A percentile compares a stretch with the other conserved stretches of the same genome.
Conservation (phyloP, 257 asterid genomes). For the Rehmannia glutinosa region DNA sequence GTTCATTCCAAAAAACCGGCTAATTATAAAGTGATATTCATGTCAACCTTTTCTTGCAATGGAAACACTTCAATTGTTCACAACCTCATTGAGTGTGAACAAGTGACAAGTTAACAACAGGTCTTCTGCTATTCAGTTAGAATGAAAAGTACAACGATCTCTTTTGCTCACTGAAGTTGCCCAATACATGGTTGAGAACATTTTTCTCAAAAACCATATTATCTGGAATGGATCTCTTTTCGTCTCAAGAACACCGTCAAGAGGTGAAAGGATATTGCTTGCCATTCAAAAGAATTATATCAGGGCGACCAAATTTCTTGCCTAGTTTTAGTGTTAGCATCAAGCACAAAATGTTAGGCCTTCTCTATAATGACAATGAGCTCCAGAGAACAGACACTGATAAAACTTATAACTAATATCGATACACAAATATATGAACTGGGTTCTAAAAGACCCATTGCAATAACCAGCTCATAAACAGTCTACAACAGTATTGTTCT, state of each 20-base stretch:
- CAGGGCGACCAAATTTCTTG: neutral
- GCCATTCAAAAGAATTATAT: neutral
- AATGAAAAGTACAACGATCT: too few relatives aligned
- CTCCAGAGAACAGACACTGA: neutral
- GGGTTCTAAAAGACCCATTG: neutral
- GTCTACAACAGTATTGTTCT: neutral
- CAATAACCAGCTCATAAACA: conserved; percentile 11
- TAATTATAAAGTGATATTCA: too few relatives aligned
- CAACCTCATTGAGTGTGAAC: too few relatives aligned
- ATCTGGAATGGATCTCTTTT: neutral
- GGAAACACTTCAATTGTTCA: too few relatives aligned
- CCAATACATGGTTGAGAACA: neutral
- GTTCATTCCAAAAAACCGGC: too few relatives aligned
- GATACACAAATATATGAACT: neutral
- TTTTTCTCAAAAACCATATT: neutral
- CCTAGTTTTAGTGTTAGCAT: conserved; percentile 3
- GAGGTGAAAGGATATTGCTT: neutral
- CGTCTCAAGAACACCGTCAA: neutral
- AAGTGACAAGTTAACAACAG: too few relatives aligned
- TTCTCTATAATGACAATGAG: too few relatives aligned
- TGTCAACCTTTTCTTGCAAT: too few relatives aligned
- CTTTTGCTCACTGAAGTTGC: conserved; percentile 3
- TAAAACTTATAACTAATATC: neutral
- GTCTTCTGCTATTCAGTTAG: too few relatives aligned
- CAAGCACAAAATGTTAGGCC: neutral